phyloP scores from a whole-genome alignment of 2,329 filamentous ascomycete species.

The Trichoderma endophyticum region DNA sequence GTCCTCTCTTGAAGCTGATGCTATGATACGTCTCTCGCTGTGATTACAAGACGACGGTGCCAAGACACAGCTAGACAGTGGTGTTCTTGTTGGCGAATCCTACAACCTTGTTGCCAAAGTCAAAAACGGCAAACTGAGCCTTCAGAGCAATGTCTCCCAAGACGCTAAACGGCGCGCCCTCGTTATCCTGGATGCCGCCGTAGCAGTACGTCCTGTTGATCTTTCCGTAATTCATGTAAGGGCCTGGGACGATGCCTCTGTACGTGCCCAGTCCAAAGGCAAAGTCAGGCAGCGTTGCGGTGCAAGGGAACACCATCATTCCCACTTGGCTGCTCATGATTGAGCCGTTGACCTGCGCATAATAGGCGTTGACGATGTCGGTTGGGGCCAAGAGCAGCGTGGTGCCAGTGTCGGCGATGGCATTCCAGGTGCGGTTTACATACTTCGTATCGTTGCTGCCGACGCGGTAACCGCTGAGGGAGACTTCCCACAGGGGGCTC shows the following conservation, averaged over 20 bases:
- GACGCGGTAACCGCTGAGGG: constrained; percentile 52
- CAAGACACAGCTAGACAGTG: background rate
- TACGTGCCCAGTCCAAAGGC: constrained; percentile 35
- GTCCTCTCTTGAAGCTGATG: background rate
- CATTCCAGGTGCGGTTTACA: constrained; percentile 37
- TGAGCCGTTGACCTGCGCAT: constrained; percentile 53
- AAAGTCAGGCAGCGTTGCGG: constrained; percentile 45
- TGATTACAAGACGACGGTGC: background rate
- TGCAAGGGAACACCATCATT: constrained; percentile 59
- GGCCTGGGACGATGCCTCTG: constrained; percentile 34
- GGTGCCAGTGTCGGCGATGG: constrained; percentile 70
- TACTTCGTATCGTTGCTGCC: constrained; percentile 32
- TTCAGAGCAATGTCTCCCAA: constrained; percentile 43
- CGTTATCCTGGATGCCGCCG: constrained; percentile 38
- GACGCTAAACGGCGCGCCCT: constrained; percentile 37
- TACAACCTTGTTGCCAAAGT: constrained; percentile 31
- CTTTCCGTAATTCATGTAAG: constrained; percentile 38
- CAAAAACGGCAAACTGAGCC: constrained; percentile 44
- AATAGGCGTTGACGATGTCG: constrained; percentile 56
- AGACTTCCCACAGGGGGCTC: constrained; percentile 62
- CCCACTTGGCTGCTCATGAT: constrained; percentile 44
- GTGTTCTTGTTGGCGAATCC: constrained; percentile 40
- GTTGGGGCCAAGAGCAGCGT: constrained; percentile 60
- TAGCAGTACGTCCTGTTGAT: constrained; percentile 32
- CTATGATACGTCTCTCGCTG: background rate